These are phyloP conservation scores for Ogataea dorogensis DNA, from an alignment of 805 yeast genomes.

Conservation along the genomic window DNA sequence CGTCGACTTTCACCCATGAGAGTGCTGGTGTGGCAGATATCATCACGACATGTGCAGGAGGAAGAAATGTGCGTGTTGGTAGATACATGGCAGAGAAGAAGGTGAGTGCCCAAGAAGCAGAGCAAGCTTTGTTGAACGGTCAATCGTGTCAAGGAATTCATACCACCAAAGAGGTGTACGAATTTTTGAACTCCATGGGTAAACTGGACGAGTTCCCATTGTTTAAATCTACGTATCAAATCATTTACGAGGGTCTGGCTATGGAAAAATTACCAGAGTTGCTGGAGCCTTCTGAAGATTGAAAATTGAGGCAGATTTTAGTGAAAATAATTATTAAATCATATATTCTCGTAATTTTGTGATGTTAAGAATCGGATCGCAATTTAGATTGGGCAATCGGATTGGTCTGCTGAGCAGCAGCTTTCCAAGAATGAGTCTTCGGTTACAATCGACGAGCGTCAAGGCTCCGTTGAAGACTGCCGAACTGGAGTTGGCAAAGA, in stretches of 20 bases:
- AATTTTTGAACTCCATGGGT: constrained; percentile 57
- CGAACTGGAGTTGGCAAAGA: constrained; percentile 25
- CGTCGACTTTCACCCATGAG: constrained; percentile 86
- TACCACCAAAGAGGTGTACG: constrained; percentile 89
- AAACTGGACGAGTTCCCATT: constrained; percentile 75
- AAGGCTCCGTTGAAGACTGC: constrained; percentile 19
- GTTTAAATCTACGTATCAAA: constrained; percentile 75
- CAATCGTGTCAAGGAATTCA: constrained; percentile 95
- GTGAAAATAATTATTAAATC: too few relatives aligned
- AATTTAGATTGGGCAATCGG: constrained; percentile 3
- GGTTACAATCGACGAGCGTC: constrained; percentile 8
- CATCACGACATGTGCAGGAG: constrained; percentile 97
- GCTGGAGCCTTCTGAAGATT: constrained; percentile 48
- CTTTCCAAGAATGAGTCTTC: constrained; percentile 3
- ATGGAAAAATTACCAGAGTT: constrained; percentile 74
- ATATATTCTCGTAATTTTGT: constrained; percentile 2
- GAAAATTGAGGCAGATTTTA: constrained; percentile 7
- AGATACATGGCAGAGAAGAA: constrained; percentile 79
- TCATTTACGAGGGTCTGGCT: constrained; percentile 70
- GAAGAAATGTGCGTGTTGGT: constrained; percentile 93
- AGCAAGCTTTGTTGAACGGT: constrained; percentile 84
- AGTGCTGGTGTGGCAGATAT: constrained; percentile 98
- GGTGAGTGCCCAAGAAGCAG: constrained; percentile 76
- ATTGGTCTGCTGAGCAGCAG: constrained; percentile 1
- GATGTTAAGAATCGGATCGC: constrained; percentile 5